These are phyloP conservation scores for Limtongia smithiae DNA, from an alignment of 805 yeast genomes.

Conservation along the genomic window DNA sequence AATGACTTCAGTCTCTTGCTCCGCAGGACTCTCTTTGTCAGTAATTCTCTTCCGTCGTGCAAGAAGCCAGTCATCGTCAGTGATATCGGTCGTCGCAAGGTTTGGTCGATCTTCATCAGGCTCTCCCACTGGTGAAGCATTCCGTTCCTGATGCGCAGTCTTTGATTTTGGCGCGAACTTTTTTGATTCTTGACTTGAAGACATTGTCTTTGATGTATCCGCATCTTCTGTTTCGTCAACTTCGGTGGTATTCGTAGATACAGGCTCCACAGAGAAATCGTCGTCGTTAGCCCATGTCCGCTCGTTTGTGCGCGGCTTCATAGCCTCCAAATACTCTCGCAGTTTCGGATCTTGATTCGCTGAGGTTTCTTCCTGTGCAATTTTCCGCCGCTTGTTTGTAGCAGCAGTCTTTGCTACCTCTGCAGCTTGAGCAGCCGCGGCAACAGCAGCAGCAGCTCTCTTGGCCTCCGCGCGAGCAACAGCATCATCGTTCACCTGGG, in stretches of 20 bases:
- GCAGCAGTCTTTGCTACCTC: neutral
- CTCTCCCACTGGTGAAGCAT: no score
- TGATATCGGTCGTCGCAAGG: conserved; percentile 34
- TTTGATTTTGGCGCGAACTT: neutral
- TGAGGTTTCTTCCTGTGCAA: neutral
- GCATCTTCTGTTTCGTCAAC: neutral
- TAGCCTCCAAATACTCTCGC: conserved; percentile 75
- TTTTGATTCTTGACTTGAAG: conserved; percentile 28
- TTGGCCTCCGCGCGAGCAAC: neutral
- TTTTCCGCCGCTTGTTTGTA: conserved; percentile 1
- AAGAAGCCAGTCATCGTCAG: conserved; percentile 31
- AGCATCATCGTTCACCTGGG: neutral
- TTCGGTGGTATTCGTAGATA: neutral
- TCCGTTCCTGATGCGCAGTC: conserved; percentile 23
- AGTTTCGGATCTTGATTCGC: conserved; percentile 54
- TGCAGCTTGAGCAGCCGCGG: neutral
- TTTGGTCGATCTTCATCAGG: conserved; percentile 28
- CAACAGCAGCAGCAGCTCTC: neutral
- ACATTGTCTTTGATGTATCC: neutral
- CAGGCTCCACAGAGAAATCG: conserved; percentile 2
- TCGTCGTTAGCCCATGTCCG: conserved; percentile 72
- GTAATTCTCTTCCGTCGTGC: conserved; percentile 26
- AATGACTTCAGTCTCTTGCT: no score
- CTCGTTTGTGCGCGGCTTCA: conserved; percentile 68
- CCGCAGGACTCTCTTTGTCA: neutral